phyloP scores from a whole-genome alignment of 2,329 filamentous ascomycete genomes.

The Plectosphaerella sp. region DNA sequence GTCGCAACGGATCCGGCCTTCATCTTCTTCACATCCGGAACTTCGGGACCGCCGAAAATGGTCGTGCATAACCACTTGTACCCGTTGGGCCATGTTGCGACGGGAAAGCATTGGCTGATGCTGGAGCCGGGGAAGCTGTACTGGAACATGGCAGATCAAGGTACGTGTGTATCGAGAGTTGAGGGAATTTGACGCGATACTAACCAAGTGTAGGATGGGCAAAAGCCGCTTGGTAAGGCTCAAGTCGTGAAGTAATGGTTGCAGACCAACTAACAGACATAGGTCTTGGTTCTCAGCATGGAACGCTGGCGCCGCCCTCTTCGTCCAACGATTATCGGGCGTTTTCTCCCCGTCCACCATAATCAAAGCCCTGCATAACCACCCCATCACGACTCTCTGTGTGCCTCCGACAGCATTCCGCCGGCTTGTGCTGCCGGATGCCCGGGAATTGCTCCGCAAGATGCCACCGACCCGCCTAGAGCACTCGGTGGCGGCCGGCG shows the following conservation, averaged over 20 bases:
- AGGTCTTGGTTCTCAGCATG: constrained; percentile 1
- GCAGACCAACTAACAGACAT: background rate
- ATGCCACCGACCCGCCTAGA: background rate
- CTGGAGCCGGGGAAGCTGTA: background rate
- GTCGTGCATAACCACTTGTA: constrained; percentile 1
- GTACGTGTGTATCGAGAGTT: no score
- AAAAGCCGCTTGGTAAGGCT: background rate
- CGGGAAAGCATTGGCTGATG: background rate
- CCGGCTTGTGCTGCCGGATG: background rate
- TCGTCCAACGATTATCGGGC: background rate
- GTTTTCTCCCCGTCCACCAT: background rate
- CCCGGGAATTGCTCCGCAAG: background rate
- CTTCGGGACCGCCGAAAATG: background rate
- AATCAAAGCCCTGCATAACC: background rate
- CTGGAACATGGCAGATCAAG: constrained; percentile 1
- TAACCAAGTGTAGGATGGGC: background rate
- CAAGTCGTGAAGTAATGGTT: background rate
- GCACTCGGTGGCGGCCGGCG: background rate
- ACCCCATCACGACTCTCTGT: constrained; percentile 1
- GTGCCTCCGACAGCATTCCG: background rate
- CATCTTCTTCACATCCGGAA: background rate
- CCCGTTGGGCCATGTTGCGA: background rate
- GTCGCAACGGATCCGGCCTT: background rate
- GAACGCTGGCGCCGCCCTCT: background rate
- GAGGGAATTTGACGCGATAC: no score